These are phyloP conservation scores for Pleurotus giganteus DNA, from an alignment of 768 basidiomycete genomes.

Conservation along the genomic window DNA sequence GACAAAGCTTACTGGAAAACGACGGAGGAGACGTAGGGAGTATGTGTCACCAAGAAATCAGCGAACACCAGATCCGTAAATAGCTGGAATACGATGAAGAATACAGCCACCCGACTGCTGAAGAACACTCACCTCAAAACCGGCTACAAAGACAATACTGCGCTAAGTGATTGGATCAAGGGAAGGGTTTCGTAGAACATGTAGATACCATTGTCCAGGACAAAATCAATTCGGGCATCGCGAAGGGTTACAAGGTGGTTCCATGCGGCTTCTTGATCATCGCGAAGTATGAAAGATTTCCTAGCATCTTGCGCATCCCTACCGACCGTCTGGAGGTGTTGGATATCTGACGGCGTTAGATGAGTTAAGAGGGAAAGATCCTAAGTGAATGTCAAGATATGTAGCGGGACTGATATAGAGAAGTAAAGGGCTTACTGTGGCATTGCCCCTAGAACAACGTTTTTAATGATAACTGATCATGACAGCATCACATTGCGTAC, in stretches of 20 bases:
- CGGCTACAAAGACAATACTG: conserved; percentile 64
- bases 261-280: conserved; percentile 82
- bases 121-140: conserved; percentile 69
- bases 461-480: not conserved
- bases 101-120: not conserved
- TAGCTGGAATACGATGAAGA: conserved; percentile 43
- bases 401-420: not conserved
- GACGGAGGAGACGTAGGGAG: conserved; percentile 58
- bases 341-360: conserved; percentile 78
- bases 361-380: conserved; percentile 91
- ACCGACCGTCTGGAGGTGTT: conserved; percentile 78
- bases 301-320: conserved; percentile 76
- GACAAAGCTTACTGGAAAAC: conserved; percentile 77
- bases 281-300: conserved; percentile 76
- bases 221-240: conserved; percentile 70
- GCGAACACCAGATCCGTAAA: conserved; percentile 64
- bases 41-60: not conserved
- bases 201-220: conserved; percentile 83
- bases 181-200: not conserved
- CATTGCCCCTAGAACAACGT: conserved; percentile 73
- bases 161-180: too few relatives aligned
- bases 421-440: conserved; percentile 57
- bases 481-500: conserved; percentile 30
- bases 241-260: conserved; percentile 56
- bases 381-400: conserved; percentile 31